Evolutionary conservation across 495 filamentous ascomycete genomes (phyloP), one percentile per base, ranked within the genome.

Genomic region (Aspergillus cristatus): DNA sequence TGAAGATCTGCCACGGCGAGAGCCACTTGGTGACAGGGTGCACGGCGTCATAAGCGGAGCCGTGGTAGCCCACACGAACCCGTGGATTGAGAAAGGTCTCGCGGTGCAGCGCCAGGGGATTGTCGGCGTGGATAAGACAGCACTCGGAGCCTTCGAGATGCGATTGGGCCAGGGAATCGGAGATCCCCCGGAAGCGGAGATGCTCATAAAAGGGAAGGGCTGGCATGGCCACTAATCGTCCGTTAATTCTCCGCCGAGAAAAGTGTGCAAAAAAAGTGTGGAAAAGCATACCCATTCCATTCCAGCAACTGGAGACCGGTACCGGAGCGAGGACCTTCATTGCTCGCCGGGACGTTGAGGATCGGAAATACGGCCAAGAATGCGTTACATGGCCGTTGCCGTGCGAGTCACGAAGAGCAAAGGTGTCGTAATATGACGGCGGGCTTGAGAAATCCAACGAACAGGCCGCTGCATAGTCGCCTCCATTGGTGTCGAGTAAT

Each of bases 141-240:
- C 85, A 89, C 54, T 93, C 86, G 4, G 78, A 84, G 18, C 68
- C 86, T 50, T 90, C 86, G 31, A 93, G 62, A 50, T 89, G 84
- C 2, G 56, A 52, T 1, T 58, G 46, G 1, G 85, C 84, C 6
- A 93, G 73, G 1, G 57, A 69, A 43, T 90, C 85, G 0, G 75
- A 51, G 34, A 89, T 72, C 17, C 79, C 84, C 26, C 86, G 78
- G 54, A 90, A 93, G 20, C 60, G 56, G 16, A 41, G 2, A 43
- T 42, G 13, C 41, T 24, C 20, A 8, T 24, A 24, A 60, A 86
- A 85, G 2, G 82, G 76, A 3, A 56, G 50, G 5, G 79, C 67
- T 10, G 72, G 62, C 60, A 80, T 72, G 10, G 62, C 68, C 13
- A 80, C 75, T 65, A 7, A 34, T 37, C 7, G 26, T 18, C 14